Evolutionary conservation across 2,329 filamentous ascomycete genomes (phyloP), one percentile per base, ranked within the genome.

Genomic region (Trichoderma sp.): DNA sequence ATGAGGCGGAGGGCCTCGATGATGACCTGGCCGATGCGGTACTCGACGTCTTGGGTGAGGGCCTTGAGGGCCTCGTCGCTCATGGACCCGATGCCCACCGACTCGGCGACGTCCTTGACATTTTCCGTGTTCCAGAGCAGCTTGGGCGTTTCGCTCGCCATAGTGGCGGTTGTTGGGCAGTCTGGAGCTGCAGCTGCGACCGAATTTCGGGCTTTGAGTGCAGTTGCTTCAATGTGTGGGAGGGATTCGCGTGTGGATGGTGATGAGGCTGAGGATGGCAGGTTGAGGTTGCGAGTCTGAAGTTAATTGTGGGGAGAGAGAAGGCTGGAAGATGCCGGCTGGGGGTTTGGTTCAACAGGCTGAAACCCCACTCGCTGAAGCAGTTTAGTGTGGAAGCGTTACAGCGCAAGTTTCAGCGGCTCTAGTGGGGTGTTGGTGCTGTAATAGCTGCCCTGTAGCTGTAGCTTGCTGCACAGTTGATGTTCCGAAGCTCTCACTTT

Each of bases 1-100:
- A 99, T 99, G 77, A 96, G 95, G 75, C 96, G 96, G 72, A 98
- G 83, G 3, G 93, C 91, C 79, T 98, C 94, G 72, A 96, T 90
- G 68, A 99, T 88, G 68, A 98, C 92, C 78, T 97, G 93, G 52
- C 92, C 90, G 71, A 99, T 86, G 67, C 95, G 91, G 76, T 95
- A 99, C 79, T 99, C 95, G 69, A 97, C 92, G 75, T 99, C 95
- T 75, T 96, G 92, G 10, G 93, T 90, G 51, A 99, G 85, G 65
- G 92, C 89, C 67, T 95, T 91, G 52, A 93, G 87, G 24, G 95
- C 91, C 68, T 98, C 94, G 67, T 96, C 92, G 74, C 87, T 88
- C 51, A 98, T 84, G 63, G 87, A 85, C 71, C 86, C 82, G 71
- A 99, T 93, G 65, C 95, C 95, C 55, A 98, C 91, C 1, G 95